These are phyloP conservation scores for Creolimax fragrantissima DNA, from an alignment of 78 protist genomes.

Conservation along the genomic window DNA sequence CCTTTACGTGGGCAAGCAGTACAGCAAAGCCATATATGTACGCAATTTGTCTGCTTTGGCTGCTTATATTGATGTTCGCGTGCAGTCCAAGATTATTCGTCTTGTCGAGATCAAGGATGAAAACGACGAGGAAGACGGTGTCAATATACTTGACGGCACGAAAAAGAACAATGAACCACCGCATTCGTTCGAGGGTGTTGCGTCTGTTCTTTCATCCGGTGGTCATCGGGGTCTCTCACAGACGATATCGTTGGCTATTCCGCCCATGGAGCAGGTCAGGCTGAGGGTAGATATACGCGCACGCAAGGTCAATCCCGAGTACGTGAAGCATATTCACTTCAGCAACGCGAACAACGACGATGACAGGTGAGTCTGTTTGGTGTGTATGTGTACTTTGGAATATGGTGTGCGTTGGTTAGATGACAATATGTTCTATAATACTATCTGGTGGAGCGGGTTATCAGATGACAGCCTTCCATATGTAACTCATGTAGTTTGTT, in stretches of 20 bases:
- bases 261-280: slow-evolving; percentile 35
- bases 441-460: too few relatives aligned
- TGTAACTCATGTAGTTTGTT: too few relatives aligned
- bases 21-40: not conserved
- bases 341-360: slow-evolving; percentile 23
- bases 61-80: slow-evolving; percentile 25
- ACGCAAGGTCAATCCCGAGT: slow-evolving; percentile 55
- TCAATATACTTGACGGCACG: not conserved
- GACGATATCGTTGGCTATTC: not conserved
- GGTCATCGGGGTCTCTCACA: not conserved
- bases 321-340: slow-evolving; percentile 56
- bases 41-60: slow-evolving; percentile 44
- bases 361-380: not conserved
- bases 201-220: not conserved
- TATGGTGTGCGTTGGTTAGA: too few relatives aligned
- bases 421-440: too few relatives aligned
- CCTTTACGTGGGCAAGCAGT: slow-evolving; percentile 25
- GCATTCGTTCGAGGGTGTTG: not conserved
- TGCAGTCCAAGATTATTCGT: slow-evolving; percentile 1
- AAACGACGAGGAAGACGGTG: not conserved
- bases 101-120: not conserved
- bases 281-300: slow-evolving; percentile 39
- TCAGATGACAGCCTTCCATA: too few relatives aligned
- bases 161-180: not conserved
- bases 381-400: too few relatives aligned